These are phyloP conservation scores for Colletotrichum sp. DNA, from an alignment of 2,329 filamentous ascomycete genomes.

Conservation along the genomic window DNA sequence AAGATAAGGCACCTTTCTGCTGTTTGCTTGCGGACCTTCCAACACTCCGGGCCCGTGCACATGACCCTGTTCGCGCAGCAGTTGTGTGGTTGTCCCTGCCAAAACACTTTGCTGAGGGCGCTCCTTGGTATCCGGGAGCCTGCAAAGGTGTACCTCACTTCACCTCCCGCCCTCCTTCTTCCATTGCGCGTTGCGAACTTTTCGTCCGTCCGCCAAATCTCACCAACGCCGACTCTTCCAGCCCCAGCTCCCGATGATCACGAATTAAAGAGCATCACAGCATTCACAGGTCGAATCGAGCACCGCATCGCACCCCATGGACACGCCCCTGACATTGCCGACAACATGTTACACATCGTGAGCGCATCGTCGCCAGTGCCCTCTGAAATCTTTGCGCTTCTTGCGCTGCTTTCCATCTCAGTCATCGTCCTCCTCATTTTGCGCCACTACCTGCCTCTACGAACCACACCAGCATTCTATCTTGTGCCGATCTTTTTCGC, in stretches of 20 bases:
- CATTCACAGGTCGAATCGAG: not conserved
- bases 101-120: not conserved
- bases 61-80: slow-evolving; percentile 3
- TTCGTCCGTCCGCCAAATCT: not conserved
- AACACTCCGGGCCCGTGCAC: slow-evolving; percentile 18
- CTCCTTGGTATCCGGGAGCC: not conserved
- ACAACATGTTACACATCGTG: slow-evolving; percentile 56
- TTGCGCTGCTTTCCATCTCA: slow-evolving; percentile 77
- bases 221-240: not conserved
- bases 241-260: not conserved
- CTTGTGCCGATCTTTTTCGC: slow-evolving; percentile 93
- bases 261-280: not conserved
- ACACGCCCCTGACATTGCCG: slow-evolving; percentile 1
- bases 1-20: not conserved
- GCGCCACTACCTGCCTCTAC: slow-evolving; percentile 88
- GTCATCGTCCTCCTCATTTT: slow-evolving; percentile 81
- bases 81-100: not conserved
- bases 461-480: slow-evolving; percentile 88
- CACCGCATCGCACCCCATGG: slow-evolving; percentile 17
- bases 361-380: slow-evolving; percentile 69
- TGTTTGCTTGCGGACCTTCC: slow-evolving; percentile 14
- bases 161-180: not conserved
- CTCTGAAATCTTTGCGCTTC: slow-evolving; percentile 78
- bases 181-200: not conserved
- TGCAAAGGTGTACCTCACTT: not conserved